Evolutionary conservation across 495 filamentous ascomycete species (phyloP).

Genomic region (Aspergillus sclerotiicarbonarius): DNA sequence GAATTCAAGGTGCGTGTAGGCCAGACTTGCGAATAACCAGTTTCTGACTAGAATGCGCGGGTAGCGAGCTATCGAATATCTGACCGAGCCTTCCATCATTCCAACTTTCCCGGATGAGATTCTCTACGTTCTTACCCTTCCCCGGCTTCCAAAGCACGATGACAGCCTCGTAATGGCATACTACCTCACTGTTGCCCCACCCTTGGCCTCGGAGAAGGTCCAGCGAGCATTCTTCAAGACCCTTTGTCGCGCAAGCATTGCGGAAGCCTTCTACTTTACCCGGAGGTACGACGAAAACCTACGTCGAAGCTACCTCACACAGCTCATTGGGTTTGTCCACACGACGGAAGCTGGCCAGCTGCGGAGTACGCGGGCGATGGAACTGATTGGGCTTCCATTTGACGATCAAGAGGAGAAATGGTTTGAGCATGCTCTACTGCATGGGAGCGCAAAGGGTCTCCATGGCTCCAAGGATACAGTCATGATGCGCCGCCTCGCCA

Average conservation of each 20-base stretch:
- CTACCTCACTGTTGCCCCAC: conserved; percentile 67
- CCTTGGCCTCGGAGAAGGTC: conserved; percentile 56
- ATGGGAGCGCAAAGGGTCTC: conserved; percentile 59
- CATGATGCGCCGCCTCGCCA: conserved; percentile 63
- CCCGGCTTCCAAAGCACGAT: conserved; percentile 57
- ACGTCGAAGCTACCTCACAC: conserved; percentile 61
- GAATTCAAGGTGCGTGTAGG: conserved; percentile 56
- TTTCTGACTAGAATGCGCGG: conserved; percentile 14
- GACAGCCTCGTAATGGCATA: conserved; percentile 69
- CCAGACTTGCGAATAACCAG: neutral
- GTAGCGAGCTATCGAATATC: conserved; percentile 65
- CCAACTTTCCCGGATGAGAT: conserved; percentile 82
- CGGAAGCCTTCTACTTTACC: conserved; percentile 72
- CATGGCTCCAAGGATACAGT: conserved; percentile 65
- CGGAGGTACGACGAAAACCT: conserved; percentile 59
- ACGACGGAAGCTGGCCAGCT: conserved; percentile 41
- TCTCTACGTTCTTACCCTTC: conserved; percentile 61
- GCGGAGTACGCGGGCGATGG: conserved; percentile 56
- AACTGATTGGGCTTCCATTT: conserved; percentile 69
- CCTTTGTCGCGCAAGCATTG: conserved; percentile 62
- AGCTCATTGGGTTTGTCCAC: conserved; percentile 63
- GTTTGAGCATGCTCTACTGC: conserved; percentile 63
- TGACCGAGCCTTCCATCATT: conserved; percentile 72
- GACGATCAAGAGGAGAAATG: conserved; percentile 66
- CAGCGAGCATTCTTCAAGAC: conserved; percentile 64